A percentile compares a stretch with the other conserved stretches of the same genome.
These are phyloP conservation scores for Waitea zeae DNA, from an alignment of 1,284 basidiomycete genomes.

Conservation along the genomic window DNA sequence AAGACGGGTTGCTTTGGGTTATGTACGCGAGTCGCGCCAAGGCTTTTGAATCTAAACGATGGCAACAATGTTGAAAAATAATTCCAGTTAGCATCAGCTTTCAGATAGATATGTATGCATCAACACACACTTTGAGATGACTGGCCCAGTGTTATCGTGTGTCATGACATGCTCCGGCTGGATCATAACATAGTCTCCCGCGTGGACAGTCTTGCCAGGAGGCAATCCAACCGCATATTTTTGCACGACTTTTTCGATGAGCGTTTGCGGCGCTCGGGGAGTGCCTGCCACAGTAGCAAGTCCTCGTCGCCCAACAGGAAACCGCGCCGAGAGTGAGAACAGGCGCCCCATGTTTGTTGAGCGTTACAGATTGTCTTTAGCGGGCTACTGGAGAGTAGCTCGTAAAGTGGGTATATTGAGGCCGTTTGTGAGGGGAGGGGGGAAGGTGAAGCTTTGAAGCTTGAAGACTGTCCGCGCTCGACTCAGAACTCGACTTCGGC, in stretches of 20 bases:
- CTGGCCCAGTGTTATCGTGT: constrained; percentile 95
- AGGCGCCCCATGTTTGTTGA: no score
- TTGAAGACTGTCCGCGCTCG: no score
- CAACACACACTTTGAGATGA: constrained; percentile 81
- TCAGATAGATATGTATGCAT: constrained; percentile 1
- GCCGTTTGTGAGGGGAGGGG: no score
- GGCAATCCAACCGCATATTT: constrained; percentile 86
- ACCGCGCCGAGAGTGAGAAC: no score
- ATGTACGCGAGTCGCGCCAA: constrained; percentile 78
- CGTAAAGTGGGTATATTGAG: no score
- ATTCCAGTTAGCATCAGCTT: constrained; percentile 3
- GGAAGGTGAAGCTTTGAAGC: no score
- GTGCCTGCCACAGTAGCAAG: constrained; percentile 18
- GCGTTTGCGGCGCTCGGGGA: constrained; percentile 53
- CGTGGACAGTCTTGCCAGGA: constrained; percentile 60
- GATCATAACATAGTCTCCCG: constrained; percentile 99
- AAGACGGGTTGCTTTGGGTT: constrained; percentile 84
- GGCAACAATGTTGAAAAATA: no score
- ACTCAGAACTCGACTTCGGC: no score
- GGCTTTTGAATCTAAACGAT: constrained; percentile 71
- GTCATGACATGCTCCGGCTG: constrained; percentile 95
- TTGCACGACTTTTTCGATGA: constrained; percentile 97
- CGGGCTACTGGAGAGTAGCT: no score
- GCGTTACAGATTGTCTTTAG: no score
- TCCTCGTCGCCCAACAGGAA: no score